Conservation (phyloP, 768 basidiomycete species). For the Suillus spraguei region DNA sequence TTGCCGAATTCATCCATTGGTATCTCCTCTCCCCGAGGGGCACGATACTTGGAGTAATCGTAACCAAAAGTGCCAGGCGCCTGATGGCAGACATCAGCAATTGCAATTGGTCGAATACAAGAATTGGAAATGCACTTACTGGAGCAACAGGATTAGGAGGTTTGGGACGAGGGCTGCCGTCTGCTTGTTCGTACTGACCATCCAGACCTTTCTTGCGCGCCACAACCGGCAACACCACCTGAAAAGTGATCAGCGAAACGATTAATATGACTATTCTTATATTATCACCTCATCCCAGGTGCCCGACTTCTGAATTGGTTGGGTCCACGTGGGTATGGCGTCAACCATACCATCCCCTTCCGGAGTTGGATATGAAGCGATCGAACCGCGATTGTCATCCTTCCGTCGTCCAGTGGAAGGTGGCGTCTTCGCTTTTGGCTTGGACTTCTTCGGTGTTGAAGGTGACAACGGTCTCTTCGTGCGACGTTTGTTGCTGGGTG, state of each 20-base stretch:
- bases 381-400: slow-evolving; percentile 53
- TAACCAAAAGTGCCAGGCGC: slow-evolving; percentile 85
- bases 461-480: slow-evolving; percentile 51
- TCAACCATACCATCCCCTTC: slow-evolving; percentile 60
- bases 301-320: slow-evolving; percentile 64
- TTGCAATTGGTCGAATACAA: slow-evolving; percentile 13
- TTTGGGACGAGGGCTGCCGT: slow-evolving; percentile 66
- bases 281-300: slow-evolving; percentile 77
- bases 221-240: slow-evolving; percentile 86
- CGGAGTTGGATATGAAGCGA: slow-evolving; percentile 71
- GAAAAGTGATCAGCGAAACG: slow-evolving; percentile 12
- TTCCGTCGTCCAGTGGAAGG: slow-evolving; percentile 36
- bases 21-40: slow-evolving; percentile 48
- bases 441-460: slow-evolving; percentile 44
- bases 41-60: slow-evolving; percentile 71
- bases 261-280: slow-evolving; percentile 33
- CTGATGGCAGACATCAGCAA: slow-evolving; percentile 37
- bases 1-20: slow-evolving; percentile 70
- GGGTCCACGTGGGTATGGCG: slow-evolving; percentile 84
- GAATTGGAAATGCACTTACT: slow-evolving; percentile 5
- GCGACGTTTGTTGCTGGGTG: slow-evolving; percentile 38
- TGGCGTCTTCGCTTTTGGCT: slow-evolving; percentile 36
- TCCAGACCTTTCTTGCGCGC: slow-evolving; percentile 82
- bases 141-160: slow-evolving; percentile 29
- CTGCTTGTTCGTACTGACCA: slow-evolving; percentile 65